Conservation (phyloP, 768 basidiomycete species). For the Porphyrellus cyaneotinctus region DNA sequence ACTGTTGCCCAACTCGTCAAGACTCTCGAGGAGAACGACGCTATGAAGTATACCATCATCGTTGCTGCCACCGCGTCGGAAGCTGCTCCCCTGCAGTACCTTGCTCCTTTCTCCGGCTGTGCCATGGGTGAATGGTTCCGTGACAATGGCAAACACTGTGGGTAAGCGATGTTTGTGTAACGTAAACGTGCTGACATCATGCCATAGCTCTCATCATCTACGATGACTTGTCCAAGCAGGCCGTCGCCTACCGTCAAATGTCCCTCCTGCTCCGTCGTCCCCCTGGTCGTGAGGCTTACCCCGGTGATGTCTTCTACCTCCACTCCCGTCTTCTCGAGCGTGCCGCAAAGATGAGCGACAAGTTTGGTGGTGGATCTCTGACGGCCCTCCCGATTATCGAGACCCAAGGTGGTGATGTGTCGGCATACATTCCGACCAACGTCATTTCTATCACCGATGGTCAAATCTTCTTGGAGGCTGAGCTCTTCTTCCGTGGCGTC, state of each 20-base stretch:
- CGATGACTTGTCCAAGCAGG: constrained; percentile 99
- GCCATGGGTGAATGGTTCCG: constrained; percentile 99
- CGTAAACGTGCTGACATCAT: constrained; percentile 13
- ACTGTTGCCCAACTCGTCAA: constrained; percentile 99
- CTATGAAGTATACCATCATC: constrained; percentile 99
- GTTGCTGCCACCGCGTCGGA: constrained; percentile 99
- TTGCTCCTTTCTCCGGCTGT: constrained; percentile 99
- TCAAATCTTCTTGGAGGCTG: constrained; percentile 99
- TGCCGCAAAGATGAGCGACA: constrained; percentile 99
- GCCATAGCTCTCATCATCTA: constrained; percentile 89
- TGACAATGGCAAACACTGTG: constrained; percentile 99
- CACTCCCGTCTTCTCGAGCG: constrained; percentile 99
- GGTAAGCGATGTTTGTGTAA: constrained; percentile 19
- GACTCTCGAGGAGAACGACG: constrained; percentile 99
- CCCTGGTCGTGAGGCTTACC: constrained; percentile 99
- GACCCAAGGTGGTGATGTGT: constrained; percentile 99
- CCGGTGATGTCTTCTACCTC: constrained; percentile 99
- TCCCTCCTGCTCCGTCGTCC: constrained; percentile 99
- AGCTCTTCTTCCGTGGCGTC: constrained; percentile 99
- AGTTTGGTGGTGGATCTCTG: constrained; percentile 96
- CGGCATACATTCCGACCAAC: constrained; percentile 96
- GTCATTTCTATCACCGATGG: constrained; percentile 99
- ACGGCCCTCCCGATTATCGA: constrained; percentile 99
- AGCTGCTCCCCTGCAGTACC: constrained; percentile 98
- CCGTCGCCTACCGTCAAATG: constrained; percentile 99